Conservation (phyloP, 1,284 basidiomycete species). For the Cutaneotrichosporon cavernicola region DNA sequence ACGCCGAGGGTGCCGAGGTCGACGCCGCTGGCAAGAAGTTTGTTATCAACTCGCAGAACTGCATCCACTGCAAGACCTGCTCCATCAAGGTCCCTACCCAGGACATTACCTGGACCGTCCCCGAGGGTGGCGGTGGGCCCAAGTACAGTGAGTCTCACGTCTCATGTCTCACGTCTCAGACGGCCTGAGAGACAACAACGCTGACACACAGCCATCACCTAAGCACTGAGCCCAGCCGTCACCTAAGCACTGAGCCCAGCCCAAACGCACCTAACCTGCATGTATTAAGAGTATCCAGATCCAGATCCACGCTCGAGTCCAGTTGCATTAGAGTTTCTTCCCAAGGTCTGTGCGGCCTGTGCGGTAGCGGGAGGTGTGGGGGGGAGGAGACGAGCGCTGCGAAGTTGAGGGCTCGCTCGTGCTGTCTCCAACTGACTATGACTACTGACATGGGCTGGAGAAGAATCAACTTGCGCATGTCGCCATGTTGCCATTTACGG, state of each 20-base stretch:
- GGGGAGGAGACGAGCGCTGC: neutral
- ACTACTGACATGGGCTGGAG: no score
- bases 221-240: constrained; percentile 9
- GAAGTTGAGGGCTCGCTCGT: no score
- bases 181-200: neutral
- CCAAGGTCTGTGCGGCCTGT: neutral
- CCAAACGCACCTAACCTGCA: constrained; percentile 7
- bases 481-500: neutral
- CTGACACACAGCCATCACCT: constrained; percentile 10
- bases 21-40: constrained; percentile 76
- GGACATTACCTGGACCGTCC: constrained; percentile 86
- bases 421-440: no score
- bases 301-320: neutral
- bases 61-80: constrained; percentile 76
- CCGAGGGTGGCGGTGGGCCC: constrained; percentile 88
- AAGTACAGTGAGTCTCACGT: constrained; percentile 70
- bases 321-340: neutral
- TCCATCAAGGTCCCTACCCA: constrained; percentile 88
- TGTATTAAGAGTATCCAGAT: constrained; percentile 10
- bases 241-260: constrained; percentile 4
- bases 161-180: no score
- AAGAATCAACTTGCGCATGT: neutral
- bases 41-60: constrained; percentile 87
- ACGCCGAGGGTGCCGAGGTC: constrained; percentile 59
- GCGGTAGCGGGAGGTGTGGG: neutral